Conservation (phyloP, 345 rosid species). For the Syzygium aromaticum region DNA sequence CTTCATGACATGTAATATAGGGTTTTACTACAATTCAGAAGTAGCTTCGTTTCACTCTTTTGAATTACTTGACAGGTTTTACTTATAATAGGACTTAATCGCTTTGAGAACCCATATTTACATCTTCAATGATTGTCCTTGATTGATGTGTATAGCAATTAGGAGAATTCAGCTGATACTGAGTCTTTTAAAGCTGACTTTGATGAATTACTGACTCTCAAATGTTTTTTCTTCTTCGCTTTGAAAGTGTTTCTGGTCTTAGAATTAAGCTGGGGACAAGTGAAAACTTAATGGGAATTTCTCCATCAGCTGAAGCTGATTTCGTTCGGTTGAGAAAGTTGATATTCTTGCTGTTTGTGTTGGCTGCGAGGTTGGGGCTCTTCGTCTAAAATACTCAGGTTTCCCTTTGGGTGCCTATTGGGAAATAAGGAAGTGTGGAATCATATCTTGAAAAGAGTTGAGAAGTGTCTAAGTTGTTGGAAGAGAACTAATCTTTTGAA, state of each 20-base stretch:
- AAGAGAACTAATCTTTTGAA: not conserved
- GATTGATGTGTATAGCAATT: not conserved
- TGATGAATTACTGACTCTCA: not conserved
- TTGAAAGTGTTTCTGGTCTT: not conserved
- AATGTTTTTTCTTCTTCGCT: not conserved
- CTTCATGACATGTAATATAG: not conserved
- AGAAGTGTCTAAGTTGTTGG: not conserved
- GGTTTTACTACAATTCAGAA: not conserved
- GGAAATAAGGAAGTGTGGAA: not conserved
- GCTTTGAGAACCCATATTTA: not conserved
- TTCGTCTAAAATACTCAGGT: not conserved
- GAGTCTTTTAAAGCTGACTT: not conserved
- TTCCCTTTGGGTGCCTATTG: not conserved
- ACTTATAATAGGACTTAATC: not conserved
- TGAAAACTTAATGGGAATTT: not conserved
- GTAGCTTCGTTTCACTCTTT: not conserved
- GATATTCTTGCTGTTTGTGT: not conserved
- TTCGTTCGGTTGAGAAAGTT: not conserved
- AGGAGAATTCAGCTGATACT: not conserved
- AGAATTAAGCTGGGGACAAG: not conserved
- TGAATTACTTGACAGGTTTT: not conserved
- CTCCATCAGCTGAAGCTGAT: not conserved
- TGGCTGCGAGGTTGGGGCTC: not conserved
- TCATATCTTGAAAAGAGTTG: not conserved
- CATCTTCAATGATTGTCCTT: not conserved